Evolutionary conservation across 1,284 basidiomycete species (phyloP).

Genomic region (Melampsora abietis-canadensis): DNA sequence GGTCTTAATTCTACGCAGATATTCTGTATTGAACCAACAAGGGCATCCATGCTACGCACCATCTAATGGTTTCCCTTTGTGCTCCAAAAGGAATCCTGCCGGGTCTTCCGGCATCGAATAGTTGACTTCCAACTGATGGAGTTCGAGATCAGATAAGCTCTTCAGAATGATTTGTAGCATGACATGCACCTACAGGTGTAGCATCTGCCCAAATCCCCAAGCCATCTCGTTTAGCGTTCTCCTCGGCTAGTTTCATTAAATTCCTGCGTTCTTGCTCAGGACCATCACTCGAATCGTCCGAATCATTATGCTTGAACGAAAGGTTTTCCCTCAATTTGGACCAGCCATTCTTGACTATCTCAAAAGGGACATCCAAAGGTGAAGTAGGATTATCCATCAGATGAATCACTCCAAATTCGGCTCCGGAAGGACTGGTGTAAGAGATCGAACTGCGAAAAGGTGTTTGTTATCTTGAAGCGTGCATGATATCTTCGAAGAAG

Average conservation of each 20-base stretch:
- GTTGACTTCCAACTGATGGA: conserved; percentile 60
- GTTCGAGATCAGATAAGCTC: neutral
- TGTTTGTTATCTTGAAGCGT: neutral
- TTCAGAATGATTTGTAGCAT: neutral
- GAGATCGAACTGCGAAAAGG: conserved; percentile 16
- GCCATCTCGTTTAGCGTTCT: conserved; percentile 73
- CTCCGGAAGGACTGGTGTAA: conserved; percentile 41
- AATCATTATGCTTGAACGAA: conserved; percentile 64
- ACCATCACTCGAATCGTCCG: conserved; percentile 40
- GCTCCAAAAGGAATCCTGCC: conserved; percentile 79
- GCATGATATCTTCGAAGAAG: neutral
- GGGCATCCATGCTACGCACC: conserved; percentile 58
- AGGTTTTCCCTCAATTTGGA: conserved; percentile 78
- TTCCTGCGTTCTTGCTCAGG: conserved; percentile 55
- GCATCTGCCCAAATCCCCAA: conserved; percentile 80
- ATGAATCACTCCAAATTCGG: conserved; percentile 34
- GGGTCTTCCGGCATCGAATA: conserved; percentile 88
- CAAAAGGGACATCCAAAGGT: conserved; percentile 65
- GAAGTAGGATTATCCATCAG: conserved; percentile 18
- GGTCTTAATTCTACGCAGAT: neutral
- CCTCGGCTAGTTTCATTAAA: conserved; percentile 59
- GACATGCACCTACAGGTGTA: conserved; percentile 54
- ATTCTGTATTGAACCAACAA: neutral
- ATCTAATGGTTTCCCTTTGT: conserved; percentile 84
- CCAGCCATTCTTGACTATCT: conserved; percentile 82